Base-by-base conservation (phyloP, 345 rosid species). In the Melaleuca alternifolia region DNA sequence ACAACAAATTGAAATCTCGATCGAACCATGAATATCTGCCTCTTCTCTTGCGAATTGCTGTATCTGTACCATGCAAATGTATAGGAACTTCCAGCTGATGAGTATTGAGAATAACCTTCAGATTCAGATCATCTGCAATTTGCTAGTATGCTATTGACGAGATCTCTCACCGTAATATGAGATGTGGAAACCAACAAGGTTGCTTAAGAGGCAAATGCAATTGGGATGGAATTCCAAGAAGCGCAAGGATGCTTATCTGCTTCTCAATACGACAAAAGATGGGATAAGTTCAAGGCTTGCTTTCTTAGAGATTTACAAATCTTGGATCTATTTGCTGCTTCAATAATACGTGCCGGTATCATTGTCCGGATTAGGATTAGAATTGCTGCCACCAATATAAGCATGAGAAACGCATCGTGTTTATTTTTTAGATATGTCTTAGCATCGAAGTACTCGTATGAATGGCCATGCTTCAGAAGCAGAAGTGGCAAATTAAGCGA, bases 201-300 rank as follows among this genome's bases (percentile, higher is more conserved):
- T 33, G 46, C 79, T 65, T 65, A 37, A 18, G 20, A 71, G 44
- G 81, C 26, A 71, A 71, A 71, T 37, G 81, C 48, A 10, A 85
- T 61, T 86, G 79, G 26, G 75, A 87, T 84, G 87, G 87, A 88
- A 90, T 89, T 91, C 84, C 82, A 87, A 71, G 87, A 85, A 87
- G 85, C 87, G 21, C 23, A 28, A 48, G n/a, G 28, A 53, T 48
- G 79, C 52, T 50, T 37, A 26, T 71, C n/a, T 20, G 71, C 51
- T 50, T 50, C 54, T 26, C 50, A 30, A 62, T 28, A 50, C 24
- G 79, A 62, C 81, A 46, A 28, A 83, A 62, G 79, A 51, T n/a
- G 44, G 48, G 91, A 88, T 85, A 65, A 83, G 51, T 86, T 84
- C 89, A 61, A 88, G 84, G 61, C 50, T 15, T 76, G 6, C 65